Base-by-base conservation (phyloP, 2,329 filamentous ascomycete genomes). In the Lachnellula suecica region DNA sequence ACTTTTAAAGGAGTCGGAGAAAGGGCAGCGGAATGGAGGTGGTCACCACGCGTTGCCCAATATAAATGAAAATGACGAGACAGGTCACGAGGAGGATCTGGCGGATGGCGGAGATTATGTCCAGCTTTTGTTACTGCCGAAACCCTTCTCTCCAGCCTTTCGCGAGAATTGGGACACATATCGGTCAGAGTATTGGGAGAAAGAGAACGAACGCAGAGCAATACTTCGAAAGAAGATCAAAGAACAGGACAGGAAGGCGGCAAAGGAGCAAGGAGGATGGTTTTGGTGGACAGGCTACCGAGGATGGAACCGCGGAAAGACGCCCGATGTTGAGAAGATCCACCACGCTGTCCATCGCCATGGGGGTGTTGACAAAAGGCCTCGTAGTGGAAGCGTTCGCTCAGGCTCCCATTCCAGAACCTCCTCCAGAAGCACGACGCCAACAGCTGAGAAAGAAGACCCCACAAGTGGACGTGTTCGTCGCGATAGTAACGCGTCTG, bases 131-230 rank as follows among this genome's bases (percentile, higher is more conserved):
- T 78, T 99, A 7, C 81, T 97, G 10, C 91, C 94, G 1, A 99
- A 99, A 68, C 91, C 92, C 0, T 99, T 99, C 66, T 95, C 90
- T 5, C 87, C 94, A 0, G 91, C 90, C 43, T 99, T 99, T 66
- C 82, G 94, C 19, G 92, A 97, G 69, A 96, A 96, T 59, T 99
- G 94, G 94, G 94, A 99, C 66, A 79, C 93, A 15, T 99, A 95
- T 71, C 82, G 94, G 48, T 85, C 87, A 29, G 92, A 97, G 55
- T 99, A 97, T 72, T 99, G 94, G 94, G 93, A 97, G 63, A 86
- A 86, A 56, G 94, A 99, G 70, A 99, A 99, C 66, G 91, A 96
- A 69, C 85, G 93, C 2, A 84, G 94, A 11, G 82, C 87, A 2
- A 74, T 88, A 52, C 75, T 97, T 22, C 81, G 90, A 38, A 67